These are phyloP conservation scores for Lolium rigidum DNA, from an alignment of 176 grass and related monocot genomes.

Conservation along the genomic window DNA sequence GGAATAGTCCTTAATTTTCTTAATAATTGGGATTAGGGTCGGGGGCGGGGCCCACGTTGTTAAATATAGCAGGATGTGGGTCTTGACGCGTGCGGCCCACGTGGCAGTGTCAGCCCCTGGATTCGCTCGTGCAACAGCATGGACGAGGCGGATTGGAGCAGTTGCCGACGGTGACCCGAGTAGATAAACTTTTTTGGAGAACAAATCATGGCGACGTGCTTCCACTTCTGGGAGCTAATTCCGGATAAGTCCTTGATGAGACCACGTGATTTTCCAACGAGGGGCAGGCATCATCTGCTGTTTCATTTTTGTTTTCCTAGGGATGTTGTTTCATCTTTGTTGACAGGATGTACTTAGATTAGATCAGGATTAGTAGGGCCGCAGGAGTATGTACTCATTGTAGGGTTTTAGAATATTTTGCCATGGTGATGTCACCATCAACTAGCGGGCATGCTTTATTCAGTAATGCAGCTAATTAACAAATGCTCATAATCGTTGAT, in stretches of 20 bases:
- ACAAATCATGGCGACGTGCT: slow-evolving; percentile 6
- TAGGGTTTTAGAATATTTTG: neutral
- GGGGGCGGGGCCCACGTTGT: neutral
- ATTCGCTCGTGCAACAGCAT: slow-evolving; percentile 55
- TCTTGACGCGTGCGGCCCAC: slow-evolving; percentile 30
- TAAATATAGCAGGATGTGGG: slow-evolving; percentile 22
- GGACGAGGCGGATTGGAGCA: slow-evolving; percentile 35
- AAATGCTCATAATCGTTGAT: too few relatives aligned
- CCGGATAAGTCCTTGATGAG: neutral
- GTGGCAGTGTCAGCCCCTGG: slow-evolving; percentile 45
- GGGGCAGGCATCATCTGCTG: neutral
- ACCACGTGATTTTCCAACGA: slow-evolving; percentile 7
- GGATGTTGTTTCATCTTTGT: neutral
- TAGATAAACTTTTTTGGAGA: neutral
- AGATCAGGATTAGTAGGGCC: too few relatives aligned
- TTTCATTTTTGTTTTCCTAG: too few relatives aligned
- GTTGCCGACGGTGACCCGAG: neutral
- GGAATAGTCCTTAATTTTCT: slow-evolving; percentile 7
- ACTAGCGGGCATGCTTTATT: neutral
- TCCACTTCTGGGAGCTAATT: neutral
- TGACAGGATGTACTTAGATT: neutral
- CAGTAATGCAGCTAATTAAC: too few relatives aligned
- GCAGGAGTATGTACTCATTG: too few relatives aligned
- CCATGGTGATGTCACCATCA: neutral
- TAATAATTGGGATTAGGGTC: slow-evolving; percentile 4